These are phyloP conservation scores for Sugiyamaella marilandica DNA, from an alignment of 805 yeast genomes.

Conservation along the genomic window DNA sequence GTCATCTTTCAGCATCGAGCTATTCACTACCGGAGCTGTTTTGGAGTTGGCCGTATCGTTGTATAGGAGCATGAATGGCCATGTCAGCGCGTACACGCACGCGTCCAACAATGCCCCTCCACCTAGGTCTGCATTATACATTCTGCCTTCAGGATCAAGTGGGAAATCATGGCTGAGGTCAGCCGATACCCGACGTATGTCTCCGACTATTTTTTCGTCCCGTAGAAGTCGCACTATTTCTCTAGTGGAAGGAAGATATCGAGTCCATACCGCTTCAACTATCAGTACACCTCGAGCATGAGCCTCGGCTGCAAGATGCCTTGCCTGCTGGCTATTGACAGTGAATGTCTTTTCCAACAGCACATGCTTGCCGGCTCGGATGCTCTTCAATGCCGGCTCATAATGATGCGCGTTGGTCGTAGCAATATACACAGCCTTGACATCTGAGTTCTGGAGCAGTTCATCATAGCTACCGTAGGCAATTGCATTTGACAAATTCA, in stretches of 20 bases:
- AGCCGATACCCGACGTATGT: conserved; percentile 39
- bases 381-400: conserved; percentile 40
- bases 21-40: conserved; percentile 12
- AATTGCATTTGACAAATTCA: neutral
- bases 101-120: conserved; percentile 56
- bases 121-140: conserved; percentile 40
- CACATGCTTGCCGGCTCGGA: conserved; percentile 45
- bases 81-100: conserved; percentile 50
- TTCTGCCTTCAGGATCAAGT: conserved; percentile 21
- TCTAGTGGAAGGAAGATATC: conserved; percentile 41
- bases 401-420: conserved; percentile 49
- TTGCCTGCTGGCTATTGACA: conserved; percentile 43
- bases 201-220: conserved; percentile 42
- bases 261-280: conserved; percentile 49
- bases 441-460: conserved; percentile 36
- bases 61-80: conserved; percentile 22
- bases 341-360: conserved; percentile 54
- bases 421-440: conserved; percentile 47
- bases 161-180: conserved; percentile 41
- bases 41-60: conserved; percentile 18
- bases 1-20: conserved; percentile 15
- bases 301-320: conserved; percentile 42
- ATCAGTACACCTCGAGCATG: conserved; percentile 40
- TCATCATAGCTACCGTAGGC: conserved; percentile 35
- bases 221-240: conserved; percentile 36